These are phyloP conservation scores for Zelopaecilomyces penicillatus DNA, from an alignment of 2,329 filamentous ascomycete genomes.

Conservation along the genomic window DNA sequence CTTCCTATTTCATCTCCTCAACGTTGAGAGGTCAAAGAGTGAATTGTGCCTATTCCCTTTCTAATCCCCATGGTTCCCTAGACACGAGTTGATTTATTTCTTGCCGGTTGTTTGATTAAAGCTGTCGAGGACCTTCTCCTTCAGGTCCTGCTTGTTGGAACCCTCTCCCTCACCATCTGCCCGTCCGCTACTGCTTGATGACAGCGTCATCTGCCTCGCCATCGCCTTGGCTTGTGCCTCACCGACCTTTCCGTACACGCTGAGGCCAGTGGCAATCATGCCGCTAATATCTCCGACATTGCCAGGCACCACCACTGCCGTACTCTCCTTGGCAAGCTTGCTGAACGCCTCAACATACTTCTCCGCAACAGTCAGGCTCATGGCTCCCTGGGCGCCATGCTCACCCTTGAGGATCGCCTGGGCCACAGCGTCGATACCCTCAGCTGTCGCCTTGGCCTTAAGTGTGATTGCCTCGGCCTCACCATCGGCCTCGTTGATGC, in stretches of 20 bases:
- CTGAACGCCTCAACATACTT: conserved; percentile 96
- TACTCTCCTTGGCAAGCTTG: conserved; percentile 89
- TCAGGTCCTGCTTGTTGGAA: conserved; percentile 18
- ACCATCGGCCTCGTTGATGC: conserved; percentile 87
- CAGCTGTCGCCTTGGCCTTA: conserved; percentile 76
- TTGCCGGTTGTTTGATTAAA: conserved; percentile 29
- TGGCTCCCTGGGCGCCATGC: conserved; percentile 68
- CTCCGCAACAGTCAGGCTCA: conserved; percentile 85
- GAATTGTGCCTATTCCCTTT: too few relatives aligned
- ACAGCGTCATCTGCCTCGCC: conserved; percentile 42
- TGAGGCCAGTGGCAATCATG: conserved; percentile 94
- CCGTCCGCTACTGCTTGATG: conserved; percentile 7
- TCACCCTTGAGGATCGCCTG: conserved; percentile 64
- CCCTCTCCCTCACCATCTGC: conserved; percentile 3
- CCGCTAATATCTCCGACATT: conserved; percentile 93
- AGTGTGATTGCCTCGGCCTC: conserved; percentile 89
- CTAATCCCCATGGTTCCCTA: too few relatives aligned
- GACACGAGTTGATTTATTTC: conserved; percentile 14
- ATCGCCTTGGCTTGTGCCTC: conserved; percentile 65
- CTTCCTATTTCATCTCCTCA: background rate
- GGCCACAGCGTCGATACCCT: conserved; percentile 81
- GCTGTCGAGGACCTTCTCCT: conserved; percentile 32
- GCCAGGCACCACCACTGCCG: conserved; percentile 87
- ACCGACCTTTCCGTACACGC: conserved; percentile 89
- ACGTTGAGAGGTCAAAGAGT: background rate